Percentiles rank a stretch among this genome's conserved stretches.
phyloP scores from a whole-genome alignment of 108 stramenopile species.

The Cyclotella sp. region DNA sequence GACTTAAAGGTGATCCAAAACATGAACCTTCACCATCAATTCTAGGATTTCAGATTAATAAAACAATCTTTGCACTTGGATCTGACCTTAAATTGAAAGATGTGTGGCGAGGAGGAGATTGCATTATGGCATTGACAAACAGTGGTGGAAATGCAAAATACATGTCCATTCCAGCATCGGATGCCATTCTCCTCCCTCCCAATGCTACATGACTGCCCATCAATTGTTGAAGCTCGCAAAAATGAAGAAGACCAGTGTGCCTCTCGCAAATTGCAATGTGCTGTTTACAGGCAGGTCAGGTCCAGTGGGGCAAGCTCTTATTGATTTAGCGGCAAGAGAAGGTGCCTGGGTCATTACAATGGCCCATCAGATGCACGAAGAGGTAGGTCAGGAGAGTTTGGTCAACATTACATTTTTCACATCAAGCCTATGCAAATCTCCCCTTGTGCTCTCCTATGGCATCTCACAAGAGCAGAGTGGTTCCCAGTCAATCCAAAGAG shows the following conservation, averaged over 20 bases:
- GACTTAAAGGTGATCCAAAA: conserved; percentile 43
- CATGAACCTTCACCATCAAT: conserved; percentile 41
- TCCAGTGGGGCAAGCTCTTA: conserved; percentile 62
- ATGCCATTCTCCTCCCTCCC: conserved; percentile 62
- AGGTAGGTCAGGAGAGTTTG: not conserved
- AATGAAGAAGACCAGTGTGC: conserved; percentile 29
- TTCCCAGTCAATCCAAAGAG: conserved; percentile 43
- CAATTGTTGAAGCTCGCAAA: conserved; percentile 60
- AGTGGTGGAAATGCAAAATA: conserved; percentile 75
- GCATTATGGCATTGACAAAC: conserved; percentile 62
- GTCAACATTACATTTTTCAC: not conserved
- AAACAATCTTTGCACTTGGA: conserved; percentile 51
- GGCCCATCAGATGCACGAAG: conserved; percentile 59
- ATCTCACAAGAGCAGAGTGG: conserved; percentile 16
- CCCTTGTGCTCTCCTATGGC: no score
- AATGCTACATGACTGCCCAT: conserved; percentile 77
- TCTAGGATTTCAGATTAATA: conserved; percentile 68
- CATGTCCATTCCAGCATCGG: conserved; percentile 45
- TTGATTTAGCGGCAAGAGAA: conserved; percentile 61
- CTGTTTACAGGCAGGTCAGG: conserved; percentile 66
- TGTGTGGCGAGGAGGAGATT: conserved; percentile 54
- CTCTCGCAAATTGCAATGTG: conserved; percentile 49
- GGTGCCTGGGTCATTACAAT: conserved; percentile 65
- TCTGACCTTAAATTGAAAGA: not conserved
- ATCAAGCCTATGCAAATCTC: not conserved